Evolutionary conservation across 1,284 basidiomycete species (phyloP).

Genomic region (Neotropicomus parvogracilis): DNA sequence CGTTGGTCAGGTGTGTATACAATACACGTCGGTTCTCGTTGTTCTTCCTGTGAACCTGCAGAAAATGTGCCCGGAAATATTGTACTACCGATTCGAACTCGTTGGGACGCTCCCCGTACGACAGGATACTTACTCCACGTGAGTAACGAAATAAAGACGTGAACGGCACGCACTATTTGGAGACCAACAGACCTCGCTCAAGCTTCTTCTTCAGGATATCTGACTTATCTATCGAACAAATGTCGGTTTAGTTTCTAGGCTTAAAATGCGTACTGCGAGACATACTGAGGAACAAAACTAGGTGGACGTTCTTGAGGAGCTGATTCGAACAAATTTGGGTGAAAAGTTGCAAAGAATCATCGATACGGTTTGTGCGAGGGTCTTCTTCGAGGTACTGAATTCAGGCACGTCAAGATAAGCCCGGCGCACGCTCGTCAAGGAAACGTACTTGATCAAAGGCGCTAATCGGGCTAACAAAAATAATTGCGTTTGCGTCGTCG

Average conservation of each 20-base stretch:
- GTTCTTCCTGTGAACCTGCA: constrained; percentile 74
- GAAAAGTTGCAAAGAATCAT: constrained; percentile 80
- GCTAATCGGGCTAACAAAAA: constrained; percentile 82
- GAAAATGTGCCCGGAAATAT: constrained; percentile 80
- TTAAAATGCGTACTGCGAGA: constrained; percentile 1
- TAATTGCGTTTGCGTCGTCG: constrained; percentile 82
- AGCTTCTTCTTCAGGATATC: constrained; percentile 71
- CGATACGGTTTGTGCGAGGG: constrained; percentile 74
- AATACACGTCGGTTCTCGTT: constrained; percentile 74
- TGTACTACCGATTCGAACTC: constrained; percentile 75
- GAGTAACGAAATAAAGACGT: constrained; percentile 4
- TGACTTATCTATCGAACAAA: constrained; percentile 56
- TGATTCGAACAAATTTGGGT: constrained; percentile 79
- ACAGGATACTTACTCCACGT: constrained; percentile 61
- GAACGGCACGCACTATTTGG: constrained; percentile 64
- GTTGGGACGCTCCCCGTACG: constrained; percentile 73
- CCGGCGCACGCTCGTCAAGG: background rate
- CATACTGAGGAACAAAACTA: constrained; percentile 77
- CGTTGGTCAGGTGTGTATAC: constrained; percentile 76
- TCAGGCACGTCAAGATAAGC: background rate
- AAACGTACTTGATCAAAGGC: constrained; percentile 73
- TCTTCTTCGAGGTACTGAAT: constrained; percentile 78
- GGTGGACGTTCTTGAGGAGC: constrained; percentile 70
- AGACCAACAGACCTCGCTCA: constrained; percentile 59
- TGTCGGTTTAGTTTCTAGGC: constrained; percentile 11